Conservation (phyloP, 202 grass and related monocot species). For the Tripidium arundinaceum region DNA sequence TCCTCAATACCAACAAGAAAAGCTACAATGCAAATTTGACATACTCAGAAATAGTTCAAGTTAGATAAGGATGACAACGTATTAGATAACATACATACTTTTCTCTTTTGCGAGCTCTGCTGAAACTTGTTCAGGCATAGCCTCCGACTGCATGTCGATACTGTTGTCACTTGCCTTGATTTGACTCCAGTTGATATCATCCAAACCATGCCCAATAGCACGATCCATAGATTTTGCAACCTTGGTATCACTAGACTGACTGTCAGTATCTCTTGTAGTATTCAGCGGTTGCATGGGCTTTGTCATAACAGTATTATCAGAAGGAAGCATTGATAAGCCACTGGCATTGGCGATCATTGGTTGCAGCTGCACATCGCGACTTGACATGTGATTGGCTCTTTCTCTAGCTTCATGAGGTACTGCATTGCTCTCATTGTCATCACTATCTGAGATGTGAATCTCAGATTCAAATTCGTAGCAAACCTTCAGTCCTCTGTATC, state of each 20-base stretch:
- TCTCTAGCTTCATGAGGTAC: background rate
- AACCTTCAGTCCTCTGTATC: slow-evolving; percentile 61
- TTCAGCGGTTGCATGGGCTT: slow-evolving; percentile 13
- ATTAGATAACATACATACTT: slow-evolving; percentile 53
- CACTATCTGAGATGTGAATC: slow-evolving; percentile 24
- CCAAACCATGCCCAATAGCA: slow-evolving; percentile 47
- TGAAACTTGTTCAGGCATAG: slow-evolving; percentile 30
- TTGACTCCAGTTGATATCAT: slow-evolving; percentile 57
- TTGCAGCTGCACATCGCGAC: slow-evolving; percentile 4
- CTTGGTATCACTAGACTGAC: slow-evolving; percentile 23
- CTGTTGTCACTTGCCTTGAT: slow-evolving; percentile 27
- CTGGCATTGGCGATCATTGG: background rate
- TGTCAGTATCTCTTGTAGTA: background rate
- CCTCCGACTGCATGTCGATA: slow-evolving; percentile 9
- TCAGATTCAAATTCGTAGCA: slow-evolving; percentile 58
- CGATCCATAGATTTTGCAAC: slow-evolving; percentile 33
- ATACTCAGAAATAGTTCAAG: slow-evolving; percentile 39
- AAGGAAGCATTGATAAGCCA: slow-evolving; percentile 1
- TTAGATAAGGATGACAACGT: slow-evolving; percentile 32
- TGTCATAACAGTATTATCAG: slow-evolving; percentile 12
- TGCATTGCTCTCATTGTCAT: background rate
- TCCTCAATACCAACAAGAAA: slow-evolving; percentile 54
- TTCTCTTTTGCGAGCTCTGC: slow-evolving; percentile 49
- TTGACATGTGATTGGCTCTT: background rate
- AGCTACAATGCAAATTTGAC: slow-evolving; percentile 35